Evolutionary conservation across 2,329 filamentous ascomycete species (phyloP).

Genomic region (Fusarium sulawesiense): DNA sequence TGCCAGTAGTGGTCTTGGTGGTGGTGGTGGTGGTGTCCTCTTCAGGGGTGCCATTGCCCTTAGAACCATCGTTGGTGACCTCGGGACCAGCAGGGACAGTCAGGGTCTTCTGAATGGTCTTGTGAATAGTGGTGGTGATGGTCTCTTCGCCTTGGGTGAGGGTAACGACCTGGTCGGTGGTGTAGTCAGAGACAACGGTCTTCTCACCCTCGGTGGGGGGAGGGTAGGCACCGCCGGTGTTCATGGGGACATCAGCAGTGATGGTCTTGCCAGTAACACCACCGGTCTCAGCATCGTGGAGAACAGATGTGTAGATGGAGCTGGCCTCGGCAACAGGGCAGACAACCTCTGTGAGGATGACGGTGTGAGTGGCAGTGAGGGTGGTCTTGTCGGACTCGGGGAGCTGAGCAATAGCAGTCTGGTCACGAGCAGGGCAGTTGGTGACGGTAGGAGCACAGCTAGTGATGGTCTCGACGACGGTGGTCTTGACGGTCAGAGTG

Average conservation of each 20-base stretch:
- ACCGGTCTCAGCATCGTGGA: constrained; percentile 52
- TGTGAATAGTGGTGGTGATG: constrained; percentile 58
- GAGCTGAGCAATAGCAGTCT: constrained; percentile 50
- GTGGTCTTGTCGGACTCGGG: constrained; percentile 52
- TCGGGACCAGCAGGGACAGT: constrained; percentile 43
- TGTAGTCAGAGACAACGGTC: constrained; percentile 45
- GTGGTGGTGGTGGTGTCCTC: constrained; percentile 54
- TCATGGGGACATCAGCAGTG: constrained; percentile 42
- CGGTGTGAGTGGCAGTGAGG: constrained; percentile 53
- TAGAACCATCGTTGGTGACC: constrained; percentile 32
- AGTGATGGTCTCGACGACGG: constrained; percentile 67
- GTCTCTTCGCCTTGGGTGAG: constrained; percentile 52
- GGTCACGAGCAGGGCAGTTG: constrained; percentile 61
- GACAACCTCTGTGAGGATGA: constrained; percentile 55
- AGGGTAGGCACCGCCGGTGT: constrained; percentile 53
- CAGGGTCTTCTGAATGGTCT: constrained; percentile 56
- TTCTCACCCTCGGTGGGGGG: constrained; percentile 30
- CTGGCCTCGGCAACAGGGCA: constrained; percentile 59
- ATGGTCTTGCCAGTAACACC: constrained; percentile 52
- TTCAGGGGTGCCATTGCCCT: constrained; percentile 34
- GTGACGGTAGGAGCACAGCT: constrained; percentile 68
- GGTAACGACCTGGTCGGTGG: constrained; percentile 51
- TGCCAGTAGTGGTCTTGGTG: constrained; percentile 53
- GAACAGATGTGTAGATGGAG: constrained; percentile 55
- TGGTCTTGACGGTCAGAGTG: constrained; percentile 64